Percentiles rank a stretch among this genome's conserved stretches.
Evolutionary conservation across 176 grass and related monocot species (phyloP).

Genomic region (Phoenix roebelenii): DNA sequence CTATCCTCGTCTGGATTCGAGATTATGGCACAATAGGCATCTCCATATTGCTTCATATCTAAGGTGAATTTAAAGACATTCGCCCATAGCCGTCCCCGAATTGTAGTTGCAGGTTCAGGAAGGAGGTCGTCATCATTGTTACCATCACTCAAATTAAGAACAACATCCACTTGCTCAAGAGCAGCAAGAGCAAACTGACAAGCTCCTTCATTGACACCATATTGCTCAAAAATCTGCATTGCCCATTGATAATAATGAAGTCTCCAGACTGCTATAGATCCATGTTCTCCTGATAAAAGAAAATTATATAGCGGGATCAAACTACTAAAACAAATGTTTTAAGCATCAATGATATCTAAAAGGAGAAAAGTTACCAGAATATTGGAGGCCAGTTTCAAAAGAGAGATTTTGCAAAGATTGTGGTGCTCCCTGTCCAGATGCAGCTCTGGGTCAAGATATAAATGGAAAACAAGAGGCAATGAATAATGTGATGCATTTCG

Average conservation of each 20-base stretch:
- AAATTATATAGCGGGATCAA: slow-evolving; percentile 5
- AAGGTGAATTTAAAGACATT: slow-evolving; percentile 86
- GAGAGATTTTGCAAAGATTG: slow-evolving; percentile 53
- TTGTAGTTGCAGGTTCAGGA: slow-evolving; percentile 40
- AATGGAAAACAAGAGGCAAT: background rate
- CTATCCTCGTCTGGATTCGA: slow-evolving; percentile 85
- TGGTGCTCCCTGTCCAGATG: slow-evolving; percentile 55
- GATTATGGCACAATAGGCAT: slow-evolving; percentile 84
- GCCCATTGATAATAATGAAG: slow-evolving; percentile 92
- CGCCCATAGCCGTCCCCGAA: slow-evolving; percentile 72
- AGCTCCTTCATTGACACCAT: slow-evolving; percentile 64
- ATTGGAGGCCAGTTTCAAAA: slow-evolving; percentile 66
- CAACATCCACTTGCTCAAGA: slow-evolving; percentile 74
- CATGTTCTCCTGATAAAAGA: slow-evolving; percentile 42
- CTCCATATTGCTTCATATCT: slow-evolving; percentile 71
- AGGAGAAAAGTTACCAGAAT: slow-evolving; percentile 44
- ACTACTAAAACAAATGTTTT: slow-evolving; percentile 6
- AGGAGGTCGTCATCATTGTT: slow-evolving; percentile 31
- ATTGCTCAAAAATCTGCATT: slow-evolving; percentile 83
- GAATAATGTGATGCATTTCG: background rate
- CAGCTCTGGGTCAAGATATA: slow-evolving; percentile 51
- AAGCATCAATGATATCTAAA: slow-evolving; percentile 5
- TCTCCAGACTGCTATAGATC: slow-evolving; percentile 54
- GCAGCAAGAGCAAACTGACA: slow-evolving; percentile 89
- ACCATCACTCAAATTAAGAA: slow-evolving; percentile 31